Evolutionary conservation across 2,329 filamentous ascomycete species (phyloP).

Genomic region (Reticulascus tulasneorum): DNA sequence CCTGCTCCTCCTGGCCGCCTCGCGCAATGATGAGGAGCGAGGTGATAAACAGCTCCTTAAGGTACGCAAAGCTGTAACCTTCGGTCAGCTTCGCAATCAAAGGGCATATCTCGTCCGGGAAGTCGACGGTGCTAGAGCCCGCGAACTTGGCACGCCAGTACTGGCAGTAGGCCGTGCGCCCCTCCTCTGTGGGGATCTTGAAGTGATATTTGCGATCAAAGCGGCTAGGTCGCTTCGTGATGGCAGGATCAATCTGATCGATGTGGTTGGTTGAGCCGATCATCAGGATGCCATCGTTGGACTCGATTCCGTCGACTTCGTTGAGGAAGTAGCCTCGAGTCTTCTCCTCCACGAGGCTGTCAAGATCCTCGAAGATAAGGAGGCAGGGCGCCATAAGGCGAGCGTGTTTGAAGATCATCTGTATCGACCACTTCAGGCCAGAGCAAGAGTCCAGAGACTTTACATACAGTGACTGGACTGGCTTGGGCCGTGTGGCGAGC

Average conservation of each 20-base stretch:
- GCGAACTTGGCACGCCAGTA: conserved; percentile 59
- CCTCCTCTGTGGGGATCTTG: conserved; percentile 48
- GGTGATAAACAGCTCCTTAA: conserved; percentile 66
- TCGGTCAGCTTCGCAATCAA: conserved; percentile 60
- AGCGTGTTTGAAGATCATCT: conserved; percentile 54
- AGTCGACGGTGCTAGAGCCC: conserved; percentile 54
- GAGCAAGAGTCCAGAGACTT: conserved; percentile 43
- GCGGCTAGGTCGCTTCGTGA: conserved; percentile 60
- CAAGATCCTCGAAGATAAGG: conserved; percentile 69
- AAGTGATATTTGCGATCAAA: conserved; percentile 68
- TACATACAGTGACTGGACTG: conserved; percentile 60
- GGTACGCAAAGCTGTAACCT: conserved; percentile 66
- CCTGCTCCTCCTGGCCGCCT: too few species aligned
- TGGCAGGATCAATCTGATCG: conserved; percentile 63
- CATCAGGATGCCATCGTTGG: conserved; percentile 69
- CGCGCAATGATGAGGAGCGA: conserved; percentile 56
- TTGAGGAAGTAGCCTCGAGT: conserved; percentile 69
- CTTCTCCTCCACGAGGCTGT: conserved; percentile 57
- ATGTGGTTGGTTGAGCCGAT: conserved; percentile 63
- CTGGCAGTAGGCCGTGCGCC: conserved; percentile 56
- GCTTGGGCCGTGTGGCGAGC: conserved; percentile 48
- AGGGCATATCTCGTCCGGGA: conserved; percentile 53
- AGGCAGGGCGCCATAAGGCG: conserved; percentile 62
- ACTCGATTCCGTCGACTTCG: conserved; percentile 65
- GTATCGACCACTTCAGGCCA: conserved; percentile 54